Conservation (phyloP, 2,329 filamentous ascomycete species). For the Dichotomopilus funicola region DNA sequence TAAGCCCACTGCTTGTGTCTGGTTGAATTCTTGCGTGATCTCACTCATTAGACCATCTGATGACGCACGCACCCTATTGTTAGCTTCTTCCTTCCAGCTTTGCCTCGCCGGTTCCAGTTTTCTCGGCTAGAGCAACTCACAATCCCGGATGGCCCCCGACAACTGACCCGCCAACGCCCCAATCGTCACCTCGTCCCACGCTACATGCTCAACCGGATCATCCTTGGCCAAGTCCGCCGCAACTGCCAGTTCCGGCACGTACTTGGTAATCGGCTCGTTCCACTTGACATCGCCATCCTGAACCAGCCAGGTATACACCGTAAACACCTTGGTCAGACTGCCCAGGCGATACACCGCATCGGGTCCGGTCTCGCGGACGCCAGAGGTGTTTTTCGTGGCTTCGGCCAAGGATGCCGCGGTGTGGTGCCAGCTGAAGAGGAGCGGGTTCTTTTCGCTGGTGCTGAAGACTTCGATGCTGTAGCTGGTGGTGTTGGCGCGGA, state of each 20-base stretch:
- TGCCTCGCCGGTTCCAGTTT: too few species aligned
- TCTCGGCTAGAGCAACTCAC: slow-evolving; percentile 11
- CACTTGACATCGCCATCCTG: slow-evolving; percentile 35
- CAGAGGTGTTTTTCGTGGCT: slow-evolving; percentile 7
- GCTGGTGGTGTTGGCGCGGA: slow-evolving; percentile 29
- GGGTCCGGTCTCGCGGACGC: slow-evolving; percentile 25
- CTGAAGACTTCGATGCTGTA: slow-evolving; percentile 31
- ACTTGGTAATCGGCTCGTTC: slow-evolving; percentile 36
- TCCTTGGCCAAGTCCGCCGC: slow-evolving; percentile 25
- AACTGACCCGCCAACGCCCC: slow-evolving; percentile 24
- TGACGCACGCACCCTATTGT: not conserved
- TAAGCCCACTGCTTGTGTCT: slow-evolving; percentile 10
- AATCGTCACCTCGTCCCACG: slow-evolving; percentile 24
- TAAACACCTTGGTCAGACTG: slow-evolving; percentile 41
- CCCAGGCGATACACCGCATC: slow-evolving; percentile 36
- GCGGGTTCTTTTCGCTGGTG: slow-evolving; percentile 15
- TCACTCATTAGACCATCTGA: slow-evolving; percentile 20
- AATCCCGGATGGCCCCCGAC: slow-evolving; percentile 22
- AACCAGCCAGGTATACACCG: slow-evolving; percentile 36
- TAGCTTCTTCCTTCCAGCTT: too few species aligned
- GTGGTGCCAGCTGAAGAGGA: slow-evolving; percentile 24
- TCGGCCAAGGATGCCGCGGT: slow-evolving; percentile 18
- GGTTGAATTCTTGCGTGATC: slow-evolving; percentile 18
- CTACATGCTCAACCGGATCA: slow-evolving; percentile 18
- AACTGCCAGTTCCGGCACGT: slow-evolving; percentile 35